These are phyloP conservation scores for Melocanna baccifera DNA, from an alignment of 176 grass and related monocot species.

Conservation along the genomic window DNA sequence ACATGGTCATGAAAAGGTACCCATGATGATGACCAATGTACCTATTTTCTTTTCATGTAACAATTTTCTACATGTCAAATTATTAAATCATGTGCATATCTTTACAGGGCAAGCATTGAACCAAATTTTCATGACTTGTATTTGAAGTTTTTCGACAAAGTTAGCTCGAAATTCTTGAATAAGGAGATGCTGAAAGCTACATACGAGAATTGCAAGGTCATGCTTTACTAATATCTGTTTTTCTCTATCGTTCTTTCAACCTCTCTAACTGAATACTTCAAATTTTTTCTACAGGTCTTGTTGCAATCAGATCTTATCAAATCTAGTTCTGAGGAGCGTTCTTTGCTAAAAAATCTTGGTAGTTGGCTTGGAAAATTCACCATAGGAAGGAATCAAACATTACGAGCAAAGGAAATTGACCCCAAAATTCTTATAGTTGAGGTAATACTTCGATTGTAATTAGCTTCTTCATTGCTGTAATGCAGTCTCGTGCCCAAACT, in stretches of 20 bases:
- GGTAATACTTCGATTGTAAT: slow-evolving; percentile 37
- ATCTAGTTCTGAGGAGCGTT: slow-evolving; percentile 96
- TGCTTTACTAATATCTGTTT: background rate
- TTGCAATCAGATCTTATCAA: slow-evolving; percentile 92
- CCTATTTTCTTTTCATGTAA: slow-evolving; percentile 9
- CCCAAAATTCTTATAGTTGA: slow-evolving; percentile 88
- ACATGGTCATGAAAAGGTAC: slow-evolving; percentile 99
- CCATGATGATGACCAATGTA: background rate
- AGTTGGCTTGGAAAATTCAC: slow-evolving; percentile 98
- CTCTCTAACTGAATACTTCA: slow-evolving; percentile 3
- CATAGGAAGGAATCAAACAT: slow-evolving; percentile 88
- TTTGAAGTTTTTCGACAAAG: slow-evolving; percentile 89
- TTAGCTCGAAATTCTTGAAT: slow-evolving; percentile 79
- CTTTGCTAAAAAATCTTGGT: slow-evolving; percentile 95
- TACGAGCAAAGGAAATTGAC: slow-evolving; percentile 95
- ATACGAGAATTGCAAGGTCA: slow-evolving; percentile 98
- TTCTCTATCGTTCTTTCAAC: background rate
- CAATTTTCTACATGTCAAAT: slow-evolving; percentile 3
- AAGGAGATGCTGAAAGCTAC: slow-evolving; percentile 94
- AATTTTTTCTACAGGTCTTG: slow-evolving; percentile 55
- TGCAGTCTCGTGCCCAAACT: background rate
- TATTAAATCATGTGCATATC: background rate
- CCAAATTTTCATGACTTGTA: slow-evolving; percentile 99
- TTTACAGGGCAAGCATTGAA: slow-evolving; percentile 87
- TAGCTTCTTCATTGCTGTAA: slow-evolving; percentile 21